Base-by-base conservation (phyloP, 495 filamentous ascomycete species). In the Hypoxylon lienhwacheense region DNA sequence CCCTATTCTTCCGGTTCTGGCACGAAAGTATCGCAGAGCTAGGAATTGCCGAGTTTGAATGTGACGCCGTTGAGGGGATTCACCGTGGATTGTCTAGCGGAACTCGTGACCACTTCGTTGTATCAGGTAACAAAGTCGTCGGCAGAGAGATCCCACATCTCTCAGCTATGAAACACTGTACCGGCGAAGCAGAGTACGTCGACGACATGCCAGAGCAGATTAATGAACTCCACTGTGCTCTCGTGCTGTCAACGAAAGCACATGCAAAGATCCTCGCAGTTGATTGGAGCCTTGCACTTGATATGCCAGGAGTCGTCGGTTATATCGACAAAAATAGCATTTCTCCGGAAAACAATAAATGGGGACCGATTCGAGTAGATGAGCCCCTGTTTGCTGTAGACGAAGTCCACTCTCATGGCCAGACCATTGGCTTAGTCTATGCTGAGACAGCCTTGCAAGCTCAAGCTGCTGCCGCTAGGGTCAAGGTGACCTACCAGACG, bases 121-220 rank as follows among this genome's bases (percentile, higher is more conserved):
- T 67, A 5, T 65, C 67, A 34, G 78, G 76, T 4, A 88, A 86
- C 55, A 72, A 76, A 31, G 77, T 89, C 35, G 71, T 93, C 0
- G 89, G 89, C 41, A 85, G 81, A 57, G 78, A 86, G 24, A 82
- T 81, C 14, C 84, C 86, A 2, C 89, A 95, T 72, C 83, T 93
- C 45, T 83, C 89, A 0, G 89, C 89, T 1, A 66, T 95, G 64
- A 91, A 92, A 69, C 89, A 95, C 56, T 82, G 83, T 35, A 89
- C 86, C 16, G 89, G 89, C 20, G 85, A 91, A 70, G 89, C 89
- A 20, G 86, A 90, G 56, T 95, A 95, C 55, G 90, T 86, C 3
- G 89, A 95, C 64, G 89, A 95, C 61, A 91, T 91, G 41, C 89
- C 89, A 1, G 73, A 79, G 16, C 86, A 88, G 53, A 80, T 79